A percentile compares a stretch with the other conserved stretches of the same genome.
Evolutionary conservation across 2,329 filamentous ascomycete genomes (phyloP).

Genomic region (Acephala macrosclerotiorum): DNA sequence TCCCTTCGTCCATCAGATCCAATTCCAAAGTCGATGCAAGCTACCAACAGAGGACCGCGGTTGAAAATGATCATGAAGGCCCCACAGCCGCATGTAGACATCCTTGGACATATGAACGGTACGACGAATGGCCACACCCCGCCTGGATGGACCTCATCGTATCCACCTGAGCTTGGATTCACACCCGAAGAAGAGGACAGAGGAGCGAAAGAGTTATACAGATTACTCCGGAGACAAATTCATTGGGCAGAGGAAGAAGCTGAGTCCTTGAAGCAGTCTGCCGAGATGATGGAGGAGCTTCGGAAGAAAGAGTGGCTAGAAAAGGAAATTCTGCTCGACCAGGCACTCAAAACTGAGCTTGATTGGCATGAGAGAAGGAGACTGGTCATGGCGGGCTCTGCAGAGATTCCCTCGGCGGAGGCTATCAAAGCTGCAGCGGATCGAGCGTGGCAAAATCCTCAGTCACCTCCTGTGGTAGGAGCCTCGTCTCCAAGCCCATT

Average conservation of each 20-base stretch:
- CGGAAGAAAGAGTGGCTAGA: conserved; percentile 79
- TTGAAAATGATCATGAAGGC: conserved; percentile 69
- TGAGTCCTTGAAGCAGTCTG: conserved; percentile 69
- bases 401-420: conserved; percentile 37
- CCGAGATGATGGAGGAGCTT: conserved; percentile 69
- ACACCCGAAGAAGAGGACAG: conserved; percentile 68
- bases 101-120: conserved; percentile 55
- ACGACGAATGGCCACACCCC: conserved; percentile 29
- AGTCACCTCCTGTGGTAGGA: conserved; percentile 13
- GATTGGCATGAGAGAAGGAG: conserved; percentile 68
- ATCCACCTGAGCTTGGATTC: conserved; percentile 62
- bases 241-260: conserved; percentile 76
- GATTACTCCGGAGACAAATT: conserved; percentile 66
- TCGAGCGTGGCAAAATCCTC: conserved; percentile 11
- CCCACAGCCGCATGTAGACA: conserved; percentile 62
- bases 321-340: conserved; percentile 81
- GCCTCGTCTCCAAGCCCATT: conserved; percentile 26
- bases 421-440: conserved; percentile 31
- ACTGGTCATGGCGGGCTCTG: conserved; percentile 58
- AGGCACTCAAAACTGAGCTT: conserved; percentile 71
- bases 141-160: conserved; percentile 44
- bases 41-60: conserved; percentile 52
- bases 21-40: conserved; percentile 73
- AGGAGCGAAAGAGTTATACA: conserved; percentile 71
- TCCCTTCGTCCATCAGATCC: conserved; percentile 82